Evolutionary conservation across 257 asterid genomes (phyloP), one percentile per base, ranked within the genome.

Genomic region (Gentiana straminea): DNA sequence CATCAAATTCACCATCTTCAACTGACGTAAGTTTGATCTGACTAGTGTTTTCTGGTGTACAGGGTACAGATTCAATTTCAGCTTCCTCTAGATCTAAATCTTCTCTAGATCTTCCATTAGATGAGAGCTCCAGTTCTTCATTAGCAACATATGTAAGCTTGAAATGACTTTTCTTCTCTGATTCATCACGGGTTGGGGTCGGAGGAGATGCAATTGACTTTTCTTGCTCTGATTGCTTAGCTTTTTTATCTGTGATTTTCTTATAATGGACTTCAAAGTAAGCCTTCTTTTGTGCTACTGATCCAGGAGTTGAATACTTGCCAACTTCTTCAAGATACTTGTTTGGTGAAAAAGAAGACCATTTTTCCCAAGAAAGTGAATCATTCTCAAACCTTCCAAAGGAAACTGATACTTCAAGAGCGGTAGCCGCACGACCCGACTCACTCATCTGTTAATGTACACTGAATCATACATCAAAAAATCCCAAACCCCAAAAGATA

Each of bases 311-410:
- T 0, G 95, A 84, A 63, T 84, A 75, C 74, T 58, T 87, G 49
- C 83, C 98, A 33, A 85, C 95, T 78, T 91, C 98, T 75, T 91
- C 98, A 74, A 91, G 71, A 59, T 91, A 87, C 74, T 91, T 91
- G 46, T 86, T 91, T 43, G 89, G 94, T 11, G 96, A 87, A 64
- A 91, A 91, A 34, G 95, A 75, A 12, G 98, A 91, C 92, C 94
- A 91, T 64, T 84, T 91, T 74, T 87, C 98, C 98, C 95, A 91
- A 44, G 96, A 76, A 62, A 91, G 94, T 53, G 77, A 79, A 75
- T 86, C 94, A 37, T 77, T 77, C 71, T 83, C 94, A 56, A 86
- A 91, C 70, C 88, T 81, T 67, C 98, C 96, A 56, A 91, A 91
- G 0, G 98, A 91, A 69, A 90, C 89, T 35, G 98, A 86, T 24